Conservation (phyloP, 176 grass and related monocot species). For the Juncus effusus region DNA sequence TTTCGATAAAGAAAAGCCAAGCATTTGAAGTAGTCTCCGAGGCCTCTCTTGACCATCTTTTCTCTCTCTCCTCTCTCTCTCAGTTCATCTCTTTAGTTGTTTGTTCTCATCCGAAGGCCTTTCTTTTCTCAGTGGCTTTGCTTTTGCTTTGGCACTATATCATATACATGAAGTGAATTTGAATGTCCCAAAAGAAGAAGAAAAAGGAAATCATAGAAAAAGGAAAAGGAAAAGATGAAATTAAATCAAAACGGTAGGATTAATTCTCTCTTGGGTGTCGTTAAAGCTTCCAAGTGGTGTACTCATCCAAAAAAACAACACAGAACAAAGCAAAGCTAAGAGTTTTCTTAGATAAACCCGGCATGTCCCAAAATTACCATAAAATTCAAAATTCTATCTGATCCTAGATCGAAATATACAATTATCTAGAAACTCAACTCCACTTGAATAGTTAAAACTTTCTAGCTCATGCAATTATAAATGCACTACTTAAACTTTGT, state of each 20-base stretch:
- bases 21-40: constrained; percentile 47
- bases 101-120: constrained; percentile 42
- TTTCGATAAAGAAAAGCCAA: constrained; percentile 68
- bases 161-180: constrained; percentile 28
- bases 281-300: constrained; percentile 14
- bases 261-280: constrained; percentile 68
- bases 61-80: constrained; percentile 51
- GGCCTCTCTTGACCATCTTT: constrained; percentile 60
- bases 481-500: no score
- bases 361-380: no score
- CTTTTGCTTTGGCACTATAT: constrained; percentile 65
- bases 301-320: constrained; percentile 28
- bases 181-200: constrained; percentile 16
- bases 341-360: no score
- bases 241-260: constrained; percentile 64
- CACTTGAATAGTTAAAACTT: no score
- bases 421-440: no score
- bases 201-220: constrained; percentile 20
- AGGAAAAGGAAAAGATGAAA: constrained; percentile 34
- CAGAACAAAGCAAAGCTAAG: neutral
- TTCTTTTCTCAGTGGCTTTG: constrained; percentile 63
- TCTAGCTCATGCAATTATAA: no score
- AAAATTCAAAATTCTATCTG: no score
- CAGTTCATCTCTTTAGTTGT: constrained; percentile 49
- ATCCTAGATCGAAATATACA: no score